These are phyloP conservation scores for Candida anutae DNA, from an alignment of 1,139 yeast species.

Conservation along the genomic window DNA sequence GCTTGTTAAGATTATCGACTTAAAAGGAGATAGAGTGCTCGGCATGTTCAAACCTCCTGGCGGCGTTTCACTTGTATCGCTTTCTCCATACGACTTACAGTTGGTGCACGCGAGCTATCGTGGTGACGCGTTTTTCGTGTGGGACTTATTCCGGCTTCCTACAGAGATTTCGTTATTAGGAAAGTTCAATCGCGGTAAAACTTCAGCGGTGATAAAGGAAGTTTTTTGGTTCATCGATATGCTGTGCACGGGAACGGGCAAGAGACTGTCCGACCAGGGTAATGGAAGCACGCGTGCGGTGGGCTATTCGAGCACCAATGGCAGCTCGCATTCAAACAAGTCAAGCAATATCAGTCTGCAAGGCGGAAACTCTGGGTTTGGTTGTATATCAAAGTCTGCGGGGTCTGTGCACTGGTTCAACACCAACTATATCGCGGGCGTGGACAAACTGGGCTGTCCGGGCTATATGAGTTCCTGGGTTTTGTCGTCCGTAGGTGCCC, in stretches of 20 bases:
- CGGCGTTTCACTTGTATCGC: conserved; percentile 52
- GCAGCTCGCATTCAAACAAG: background rate
- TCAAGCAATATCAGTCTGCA: conserved; percentile 1
- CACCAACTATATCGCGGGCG: conserved; percentile 31
- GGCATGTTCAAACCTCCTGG: conserved; percentile 52
- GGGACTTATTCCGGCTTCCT: conserved; percentile 55
- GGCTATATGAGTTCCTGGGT: conserved; percentile 29
- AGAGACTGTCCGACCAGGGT: background rate
- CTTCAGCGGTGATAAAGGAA: conserved; percentile 46
- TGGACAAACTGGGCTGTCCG: conserved; percentile 20
- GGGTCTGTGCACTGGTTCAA: conserved; percentile 65
- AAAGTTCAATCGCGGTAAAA: conserved; percentile 56
- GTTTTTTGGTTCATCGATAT: conserved; percentile 49
- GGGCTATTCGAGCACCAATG: conserved; percentile 36
- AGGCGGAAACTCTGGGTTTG: conserved; percentile 39
- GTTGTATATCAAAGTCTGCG: conserved; percentile 45
- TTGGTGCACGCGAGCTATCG: conserved; percentile 49
- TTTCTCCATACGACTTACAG: conserved; percentile 57
- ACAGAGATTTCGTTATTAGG: conserved; percentile 48
- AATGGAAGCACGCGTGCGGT: background rate
- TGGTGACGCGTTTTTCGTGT: conserved; percentile 57
- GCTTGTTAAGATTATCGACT: conserved; percentile 37
- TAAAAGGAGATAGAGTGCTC: conserved; percentile 34
- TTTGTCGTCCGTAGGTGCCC: conserved; percentile 27
- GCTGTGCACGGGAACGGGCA: too few relatives aligned